Evolutionary conservation across 192 early-diverging fungal species (phyloP).

Genomic region (Entophlyctis luteolus): DNA sequence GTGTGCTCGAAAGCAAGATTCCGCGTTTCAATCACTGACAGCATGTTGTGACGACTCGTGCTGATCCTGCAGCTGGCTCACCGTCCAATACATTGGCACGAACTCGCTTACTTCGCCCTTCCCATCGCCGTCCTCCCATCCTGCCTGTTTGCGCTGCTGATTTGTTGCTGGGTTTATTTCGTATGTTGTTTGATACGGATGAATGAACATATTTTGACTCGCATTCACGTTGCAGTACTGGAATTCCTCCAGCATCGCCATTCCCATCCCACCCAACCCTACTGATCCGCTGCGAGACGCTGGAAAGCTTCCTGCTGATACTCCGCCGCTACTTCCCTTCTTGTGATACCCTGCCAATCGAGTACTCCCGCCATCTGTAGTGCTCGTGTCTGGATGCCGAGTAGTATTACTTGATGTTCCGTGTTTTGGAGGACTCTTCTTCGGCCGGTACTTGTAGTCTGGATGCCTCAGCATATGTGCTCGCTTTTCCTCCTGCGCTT

Average conservation of each 20-base stretch:
- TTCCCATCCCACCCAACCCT: slow-evolving; percentile 15
- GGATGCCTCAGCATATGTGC: slow-evolving; percentile 52
- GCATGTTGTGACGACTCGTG: neutral
- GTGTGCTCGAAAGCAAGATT: too few relatives aligned
- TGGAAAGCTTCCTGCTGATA: neutral
- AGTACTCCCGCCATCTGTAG: neutral
- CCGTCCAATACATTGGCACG: slow-evolving; percentile 1
- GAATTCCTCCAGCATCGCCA: slow-evolving; percentile 11
- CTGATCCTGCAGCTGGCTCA: neutral
- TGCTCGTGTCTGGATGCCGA: too few relatives aligned
- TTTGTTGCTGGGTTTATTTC: neutral
- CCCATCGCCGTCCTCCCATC: neutral
- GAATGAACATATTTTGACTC: neutral
- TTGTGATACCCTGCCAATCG: neutral
- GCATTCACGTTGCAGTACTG: neutral
- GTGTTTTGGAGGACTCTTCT: slow-evolving; percentile 42
- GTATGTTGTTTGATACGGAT: neutral
- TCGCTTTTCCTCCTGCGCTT: slow-evolving; percentile 50
- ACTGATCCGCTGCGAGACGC: neutral
- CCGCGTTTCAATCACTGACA: too few relatives aligned
- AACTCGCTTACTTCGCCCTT: neutral
- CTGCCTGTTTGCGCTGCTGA: neutral
- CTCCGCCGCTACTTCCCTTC: neutral
- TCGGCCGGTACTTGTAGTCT: slow-evolving; percentile 59
- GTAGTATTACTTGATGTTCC: too few relatives aligned